phyloP scores from a whole-genome alignment of 2,329 filamentous ascomycete species.

The Diaporthe citri region DNA sequence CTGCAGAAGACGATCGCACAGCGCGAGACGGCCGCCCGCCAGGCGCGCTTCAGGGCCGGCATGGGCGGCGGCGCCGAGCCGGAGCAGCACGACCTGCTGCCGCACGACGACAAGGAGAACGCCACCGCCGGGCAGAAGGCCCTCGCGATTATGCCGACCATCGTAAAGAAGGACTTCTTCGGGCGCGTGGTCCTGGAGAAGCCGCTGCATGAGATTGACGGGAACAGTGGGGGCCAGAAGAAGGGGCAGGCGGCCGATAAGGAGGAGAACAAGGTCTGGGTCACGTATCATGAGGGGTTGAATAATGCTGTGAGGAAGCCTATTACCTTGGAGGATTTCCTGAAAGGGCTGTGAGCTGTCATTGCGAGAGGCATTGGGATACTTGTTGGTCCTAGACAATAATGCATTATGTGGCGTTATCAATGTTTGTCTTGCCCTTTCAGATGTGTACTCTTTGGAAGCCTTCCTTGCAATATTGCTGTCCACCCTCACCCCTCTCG shows the following conservation, averaged over 20 bases:
- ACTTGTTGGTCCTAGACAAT: too few relatives aligned
- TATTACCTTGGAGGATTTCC: constrained; percentile 82
- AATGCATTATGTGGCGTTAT: background rate
- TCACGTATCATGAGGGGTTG: constrained; percentile 89
- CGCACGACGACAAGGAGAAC: constrained; percentile 55
- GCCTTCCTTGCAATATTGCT: background rate
- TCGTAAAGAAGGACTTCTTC: constrained; percentile 46
- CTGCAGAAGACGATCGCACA: constrained; percentile 79
- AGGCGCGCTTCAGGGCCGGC: constrained; percentile 73
- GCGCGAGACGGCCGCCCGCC: constrained; percentile 74
- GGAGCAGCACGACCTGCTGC: background rate
- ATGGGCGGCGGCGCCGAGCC: constrained; percentile 47
- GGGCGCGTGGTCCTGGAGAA: constrained; percentile 67
- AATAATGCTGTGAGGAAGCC: constrained; percentile 94
- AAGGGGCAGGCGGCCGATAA: constrained; percentile 49
- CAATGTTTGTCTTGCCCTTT: background rate
- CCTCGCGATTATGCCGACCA: constrained; percentile 11
- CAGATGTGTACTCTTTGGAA: background rate
- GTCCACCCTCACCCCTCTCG: background rate
- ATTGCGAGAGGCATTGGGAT: too few relatives aligned
- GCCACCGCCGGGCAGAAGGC: constrained; percentile 47
- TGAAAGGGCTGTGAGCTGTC: constrained; percentile 70
- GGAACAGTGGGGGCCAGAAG: constrained; percentile 47
- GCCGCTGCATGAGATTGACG: constrained; percentile 56
- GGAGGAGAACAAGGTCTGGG: constrained; percentile 78